phyloP scores from a whole-genome alignment of 2,329 filamentous ascomycete genomes.

The Blastomyces percursus region DNA sequence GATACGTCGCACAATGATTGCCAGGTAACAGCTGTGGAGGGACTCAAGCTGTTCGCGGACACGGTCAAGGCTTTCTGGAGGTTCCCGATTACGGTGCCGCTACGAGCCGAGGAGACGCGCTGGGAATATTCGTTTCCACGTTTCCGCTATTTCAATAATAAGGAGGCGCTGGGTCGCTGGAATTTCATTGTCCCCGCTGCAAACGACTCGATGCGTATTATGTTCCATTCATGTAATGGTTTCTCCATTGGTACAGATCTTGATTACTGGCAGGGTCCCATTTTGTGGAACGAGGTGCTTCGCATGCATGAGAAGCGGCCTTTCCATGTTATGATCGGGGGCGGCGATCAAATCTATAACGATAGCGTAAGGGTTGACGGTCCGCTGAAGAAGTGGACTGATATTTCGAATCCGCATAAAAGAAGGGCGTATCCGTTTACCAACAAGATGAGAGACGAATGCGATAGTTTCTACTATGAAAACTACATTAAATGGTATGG shows the following conservation, averaged over 20 bases:
- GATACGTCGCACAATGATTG: conserved; percentile 7
- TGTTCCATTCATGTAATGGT: conserved; percentile 60
- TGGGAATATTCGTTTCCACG: conserved; percentile 69
- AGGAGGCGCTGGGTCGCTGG: conserved; percentile 43
- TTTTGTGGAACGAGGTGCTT: conserved; percentile 54
- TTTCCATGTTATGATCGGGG: conserved; percentile 67
- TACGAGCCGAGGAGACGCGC: conserved; percentile 58
- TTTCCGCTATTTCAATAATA: conserved; percentile 49
- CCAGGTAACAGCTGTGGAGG: conserved; percentile 28
- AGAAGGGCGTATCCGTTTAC: conserved; percentile 50
- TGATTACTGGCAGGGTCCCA: conserved; percentile 50
- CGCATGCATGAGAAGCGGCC: conserved; percentile 49
- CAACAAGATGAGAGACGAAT: conserved; percentile 51
- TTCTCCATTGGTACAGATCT: conserved; percentile 57
- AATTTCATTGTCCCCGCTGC: conserved; percentile 48
- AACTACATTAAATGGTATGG: conserved; percentile 59
- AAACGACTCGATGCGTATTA: conserved; percentile 56
- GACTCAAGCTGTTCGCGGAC: conserved; percentile 51
- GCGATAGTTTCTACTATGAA: conserved; percentile 52
- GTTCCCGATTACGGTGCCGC: conserved; percentile 51
- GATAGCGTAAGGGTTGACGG: conserved; percentile 74
- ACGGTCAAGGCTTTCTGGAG: conserved; percentile 48
- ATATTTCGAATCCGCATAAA: conserved; percentile 50
- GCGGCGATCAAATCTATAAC: conserved; percentile 76
- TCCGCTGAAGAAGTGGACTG: conserved; percentile 58